Evolutionary conservation across 169 alveolate genomes (phyloP).

Genomic region (Plasmodium malariae): DNA sequence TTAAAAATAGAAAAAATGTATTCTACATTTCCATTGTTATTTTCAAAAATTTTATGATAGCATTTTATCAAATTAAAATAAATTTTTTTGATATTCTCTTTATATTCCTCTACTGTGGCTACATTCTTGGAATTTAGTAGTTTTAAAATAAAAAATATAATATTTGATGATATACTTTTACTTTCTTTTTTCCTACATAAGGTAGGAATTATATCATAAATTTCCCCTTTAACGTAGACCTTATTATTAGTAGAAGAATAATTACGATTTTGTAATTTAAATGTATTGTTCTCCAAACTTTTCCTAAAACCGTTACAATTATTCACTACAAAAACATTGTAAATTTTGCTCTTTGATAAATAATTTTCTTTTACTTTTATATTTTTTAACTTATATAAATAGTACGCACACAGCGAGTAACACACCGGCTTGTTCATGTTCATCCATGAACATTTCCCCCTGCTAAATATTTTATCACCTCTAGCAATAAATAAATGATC

Average conservation of each 20-base stretch:
- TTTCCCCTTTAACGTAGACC: constrained; percentile 31
- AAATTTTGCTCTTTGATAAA: neutral
- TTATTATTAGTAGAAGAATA: constrained; percentile 9
- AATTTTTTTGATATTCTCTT: constrained; percentile 43
- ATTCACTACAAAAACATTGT: neutral
- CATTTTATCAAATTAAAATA: constrained; percentile 23
- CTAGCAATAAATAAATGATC: neutral
- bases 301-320: too few relatives aligned
- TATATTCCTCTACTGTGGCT: constrained; percentile 32
- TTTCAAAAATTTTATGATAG: constrained; percentile 46
- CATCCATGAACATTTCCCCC: neutral
- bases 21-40: constrained; percentile 17
- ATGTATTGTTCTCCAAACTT: too few relatives aligned
- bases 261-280: neutral
- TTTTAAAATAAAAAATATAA: constrained; percentile 46
- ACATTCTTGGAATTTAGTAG: constrained; percentile 33
- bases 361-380: neutral
- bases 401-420: neutral
- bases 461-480: neutral
- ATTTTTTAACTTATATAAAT: neutral
- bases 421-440: neutral
- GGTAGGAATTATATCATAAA: constrained; percentile 26
- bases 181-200: constrained; percentile 45
- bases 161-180: constrained; percentile 22
- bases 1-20: constrained; percentile 51